phyloP scores from a whole-genome alignment of 1,139 yeast species.

The Yamadazyma buinensis region DNA sequence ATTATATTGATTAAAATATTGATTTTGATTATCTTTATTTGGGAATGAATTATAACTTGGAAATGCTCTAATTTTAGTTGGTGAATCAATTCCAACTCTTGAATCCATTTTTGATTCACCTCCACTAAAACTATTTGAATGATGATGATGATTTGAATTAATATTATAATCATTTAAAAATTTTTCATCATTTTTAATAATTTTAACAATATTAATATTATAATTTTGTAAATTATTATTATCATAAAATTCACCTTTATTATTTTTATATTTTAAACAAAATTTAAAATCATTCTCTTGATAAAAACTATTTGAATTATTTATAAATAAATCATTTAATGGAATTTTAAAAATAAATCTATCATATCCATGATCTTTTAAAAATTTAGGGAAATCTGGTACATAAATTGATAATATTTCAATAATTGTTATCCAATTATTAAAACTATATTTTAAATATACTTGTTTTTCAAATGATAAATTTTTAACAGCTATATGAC shows the following conservation, averaged over 20 bases:
- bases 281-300: constrained; percentile 33
- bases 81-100: too few species aligned
- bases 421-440: constrained; percentile 68
- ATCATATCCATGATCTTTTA: constrained; percentile 51
- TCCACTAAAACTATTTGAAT: constrained; percentile 2
- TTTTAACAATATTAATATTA: constrained; percentile 42
- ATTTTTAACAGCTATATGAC: constrained; percentile 73
- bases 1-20: background rate
- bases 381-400: constrained; percentile 54
- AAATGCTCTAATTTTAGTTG: background rate
- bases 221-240: constrained; percentile 63
- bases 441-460: constrained; percentile 61
- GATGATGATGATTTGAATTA: background rate
- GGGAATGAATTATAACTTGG: background rate
- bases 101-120: too few species aligned
- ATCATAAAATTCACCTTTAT: constrained; percentile 68
- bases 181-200: constrained; percentile 9
- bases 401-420: constrained; percentile 65
- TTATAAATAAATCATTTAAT: constrained; percentile 34
- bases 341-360: constrained; percentile 56
- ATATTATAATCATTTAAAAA: background rate
- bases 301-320: constrained; percentile 7
- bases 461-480: constrained; percentile 62
- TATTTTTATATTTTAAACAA: constrained; percentile 57
- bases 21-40: background rate